These are phyloP conservation scores for Phaeosphaeriaceae sp. DNA, from an alignment of 2,329 filamentous ascomycete species.

Conservation along the genomic window DNA sequence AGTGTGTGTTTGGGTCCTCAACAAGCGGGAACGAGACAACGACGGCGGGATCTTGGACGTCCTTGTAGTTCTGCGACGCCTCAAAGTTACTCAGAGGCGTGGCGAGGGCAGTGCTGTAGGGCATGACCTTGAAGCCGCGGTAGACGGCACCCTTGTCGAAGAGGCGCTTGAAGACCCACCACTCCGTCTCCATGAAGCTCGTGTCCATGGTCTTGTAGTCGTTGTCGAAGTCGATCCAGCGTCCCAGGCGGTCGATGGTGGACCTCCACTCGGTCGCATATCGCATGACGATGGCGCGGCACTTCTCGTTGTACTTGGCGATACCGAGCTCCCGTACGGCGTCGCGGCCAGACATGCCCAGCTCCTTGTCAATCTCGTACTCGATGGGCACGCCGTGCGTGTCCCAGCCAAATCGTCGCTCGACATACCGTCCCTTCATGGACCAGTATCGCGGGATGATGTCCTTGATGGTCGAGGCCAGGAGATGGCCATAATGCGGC, in stretches of 20 bases:
- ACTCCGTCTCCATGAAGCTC: constrained; percentile 94
- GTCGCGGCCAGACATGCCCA: constrained; percentile 85
- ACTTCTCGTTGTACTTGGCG: constrained; percentile 89
- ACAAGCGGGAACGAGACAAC: constrained; percentile 87
- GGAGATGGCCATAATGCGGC: constrained; percentile 76
- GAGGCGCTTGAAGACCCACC: constrained; percentile 96
- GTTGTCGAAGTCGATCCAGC: constrained; percentile 98
- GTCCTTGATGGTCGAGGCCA: constrained; percentile 95
- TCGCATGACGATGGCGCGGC: constrained; percentile 90
- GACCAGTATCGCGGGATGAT: constrained; percentile 97
- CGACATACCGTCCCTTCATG: constrained; percentile 94
- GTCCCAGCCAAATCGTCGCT: constrained; percentile 94
- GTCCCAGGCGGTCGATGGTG: constrained; percentile 85
- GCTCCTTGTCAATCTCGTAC: constrained; percentile 96
- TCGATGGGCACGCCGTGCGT: constrained; percentile 94
- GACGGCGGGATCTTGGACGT: constrained; percentile 87
- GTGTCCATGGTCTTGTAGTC: constrained; percentile 98
- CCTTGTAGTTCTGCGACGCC: constrained; percentile 92
- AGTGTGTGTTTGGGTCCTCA: constrained; percentile 74
- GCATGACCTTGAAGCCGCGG: constrained; percentile 90
- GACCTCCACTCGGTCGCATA: constrained; percentile 86
- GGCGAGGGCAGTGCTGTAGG: constrained; percentile 88
- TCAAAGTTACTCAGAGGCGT: constrained; percentile 94
- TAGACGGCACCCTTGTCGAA: constrained; percentile 91
- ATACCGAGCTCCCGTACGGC: constrained; percentile 88